Evolutionary conservation across 1,284 basidiomycete genomes (phyloP).

Genomic region (Malassezia cuniculi): DNA sequence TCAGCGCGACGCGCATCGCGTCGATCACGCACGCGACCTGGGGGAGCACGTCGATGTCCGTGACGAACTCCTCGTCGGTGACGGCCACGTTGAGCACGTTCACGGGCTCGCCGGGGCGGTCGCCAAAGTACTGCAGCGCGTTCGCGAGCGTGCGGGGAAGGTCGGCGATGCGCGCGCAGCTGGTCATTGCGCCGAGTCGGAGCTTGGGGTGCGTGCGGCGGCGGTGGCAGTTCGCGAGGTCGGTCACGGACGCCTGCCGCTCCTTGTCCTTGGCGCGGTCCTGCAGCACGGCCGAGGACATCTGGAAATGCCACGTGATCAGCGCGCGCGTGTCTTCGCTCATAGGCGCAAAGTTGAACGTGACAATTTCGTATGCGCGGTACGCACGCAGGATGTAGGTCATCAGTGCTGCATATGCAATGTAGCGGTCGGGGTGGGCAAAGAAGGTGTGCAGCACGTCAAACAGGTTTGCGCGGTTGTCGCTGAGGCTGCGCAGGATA

Average conservation of each 20-base stretch:
- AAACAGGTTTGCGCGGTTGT: conserved; percentile 91
- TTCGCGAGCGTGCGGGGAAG: conserved; percentile 31
- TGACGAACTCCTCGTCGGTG: conserved; percentile 46
- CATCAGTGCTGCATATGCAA: conserved; percentile 81
- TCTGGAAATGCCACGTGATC: conserved; percentile 47
- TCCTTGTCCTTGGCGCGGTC: conserved; percentile 51
- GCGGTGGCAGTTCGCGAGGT: conserved; percentile 30
- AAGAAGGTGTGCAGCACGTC: conserved; percentile 96
- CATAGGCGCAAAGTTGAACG: conserved; percentile 70
- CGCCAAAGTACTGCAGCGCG: conserved; percentile 32
- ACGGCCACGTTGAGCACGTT: conserved; percentile 65
- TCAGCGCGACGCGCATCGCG: conserved; percentile 58
- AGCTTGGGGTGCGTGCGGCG: conserved; percentile 27
- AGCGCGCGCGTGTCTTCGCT: conserved; percentile 52
- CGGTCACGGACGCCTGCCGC: conserved; percentile 39
- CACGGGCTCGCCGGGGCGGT: conserved; percentile 18
- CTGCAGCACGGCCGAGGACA: conserved; percentile 36
- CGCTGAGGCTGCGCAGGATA: conserved; percentile 79
- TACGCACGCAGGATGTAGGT: conserved; percentile 93
- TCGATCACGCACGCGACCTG: conserved; percentile 60
- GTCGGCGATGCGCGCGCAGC: conserved; percentile 26
- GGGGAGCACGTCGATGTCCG: not conserved
- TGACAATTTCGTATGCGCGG: conserved; percentile 79
- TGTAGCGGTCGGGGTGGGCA: conserved; percentile 55
- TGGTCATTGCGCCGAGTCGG: conserved; percentile 42